Conservation (phyloP, 495 filamentous ascomycete species). For the Daldinia loculata region DNA sequence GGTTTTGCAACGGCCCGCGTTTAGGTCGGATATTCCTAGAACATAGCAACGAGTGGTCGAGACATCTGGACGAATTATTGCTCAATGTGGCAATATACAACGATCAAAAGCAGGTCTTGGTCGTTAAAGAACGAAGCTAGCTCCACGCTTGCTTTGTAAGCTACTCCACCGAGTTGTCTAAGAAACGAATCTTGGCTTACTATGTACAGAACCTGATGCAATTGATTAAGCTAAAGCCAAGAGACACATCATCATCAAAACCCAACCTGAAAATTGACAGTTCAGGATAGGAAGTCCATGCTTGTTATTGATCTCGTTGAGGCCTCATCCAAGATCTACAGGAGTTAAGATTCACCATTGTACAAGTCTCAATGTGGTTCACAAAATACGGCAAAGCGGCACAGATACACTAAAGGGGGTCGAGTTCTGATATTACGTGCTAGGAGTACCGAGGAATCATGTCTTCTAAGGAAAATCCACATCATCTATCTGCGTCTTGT, state of each 20-base stretch:
- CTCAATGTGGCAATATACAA: not conserved
- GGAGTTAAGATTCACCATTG: not conserved
- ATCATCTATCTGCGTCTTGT: slow-evolving; percentile 36
- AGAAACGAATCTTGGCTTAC: slow-evolving; percentile 18
- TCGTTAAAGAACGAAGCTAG: no score
- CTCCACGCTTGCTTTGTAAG: no score
- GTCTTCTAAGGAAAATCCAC: not conserved
- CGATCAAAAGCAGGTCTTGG: not conserved
- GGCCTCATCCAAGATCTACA: not conserved
- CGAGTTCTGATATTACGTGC: not conserved
- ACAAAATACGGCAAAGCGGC: not conserved
- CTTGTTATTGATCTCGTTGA: not conserved
- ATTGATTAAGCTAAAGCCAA: slow-evolving; percentile 15
- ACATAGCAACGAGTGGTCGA: not conserved
- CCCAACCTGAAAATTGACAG: slow-evolving; percentile 14
- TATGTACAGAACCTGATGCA: slow-evolving; percentile 29
- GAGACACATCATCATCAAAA: slow-evolving; percentile 9
- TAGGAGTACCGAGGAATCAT: slow-evolving; percentile 11
- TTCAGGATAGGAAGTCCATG: not conserved
- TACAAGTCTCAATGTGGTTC: not conserved
- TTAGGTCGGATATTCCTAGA: slow-evolving; percentile 5
- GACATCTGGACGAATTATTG: not conserved
- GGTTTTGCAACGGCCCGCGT: slow-evolving; percentile 1
- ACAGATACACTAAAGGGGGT: not conserved
- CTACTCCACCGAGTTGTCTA: no score